A percentile compares a stretch with the other conserved stretches of the same genome.
Conservation (phyloP, 1,284 basidiomycete genomes). For the Marasmius tenuissimus region DNA sequence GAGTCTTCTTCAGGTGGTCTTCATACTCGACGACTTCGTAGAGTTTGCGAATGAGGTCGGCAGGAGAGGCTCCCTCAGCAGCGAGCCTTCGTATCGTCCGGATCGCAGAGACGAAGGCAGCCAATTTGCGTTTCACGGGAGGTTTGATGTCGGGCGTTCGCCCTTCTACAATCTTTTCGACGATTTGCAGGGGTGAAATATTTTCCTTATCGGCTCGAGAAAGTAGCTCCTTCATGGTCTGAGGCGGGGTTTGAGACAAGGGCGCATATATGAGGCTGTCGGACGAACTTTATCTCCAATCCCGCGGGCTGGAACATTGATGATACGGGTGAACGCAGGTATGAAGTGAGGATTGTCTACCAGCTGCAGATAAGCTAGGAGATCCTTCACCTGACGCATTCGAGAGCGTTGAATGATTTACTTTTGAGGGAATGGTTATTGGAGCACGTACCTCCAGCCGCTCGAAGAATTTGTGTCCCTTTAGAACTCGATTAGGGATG, state of each 20-base stretch:
- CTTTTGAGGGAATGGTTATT: background rate
- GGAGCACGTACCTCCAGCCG: conserved; percentile 58
- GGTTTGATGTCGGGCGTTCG: conserved; percentile 66
- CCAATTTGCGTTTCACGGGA: conserved; percentile 62
- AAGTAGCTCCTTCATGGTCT: conserved; percentile 66
- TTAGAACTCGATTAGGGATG: conserved; percentile 79
- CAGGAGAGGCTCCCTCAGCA: conserved; percentile 58
- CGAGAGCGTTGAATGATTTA: background rate
- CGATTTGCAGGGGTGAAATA: conserved; percentile 59
- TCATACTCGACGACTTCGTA: conserved; percentile 67
- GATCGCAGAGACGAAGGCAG: conserved; percentile 59
- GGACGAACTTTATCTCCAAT: conserved; percentile 79
- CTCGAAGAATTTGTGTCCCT: conserved; percentile 88
- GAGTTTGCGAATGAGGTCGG: conserved; percentile 64
- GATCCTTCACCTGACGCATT: conserved; percentile 68
- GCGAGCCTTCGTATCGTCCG: conserved; percentile 57
- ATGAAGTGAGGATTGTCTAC: conserved; percentile 80
- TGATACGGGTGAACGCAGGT: conserved; percentile 76
- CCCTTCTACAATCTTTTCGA: conserved; percentile 62
- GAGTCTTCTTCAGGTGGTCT: conserved; percentile 67
- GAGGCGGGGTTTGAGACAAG: background rate
- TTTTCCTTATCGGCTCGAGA: conserved; percentile 51
- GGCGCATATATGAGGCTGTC: background rate
- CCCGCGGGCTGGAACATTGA: conserved; percentile 75
- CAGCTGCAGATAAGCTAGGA: conserved; percentile 86